Evolutionary conservation across 192 early-diverging fungal species (phyloP).

Genomic region (Paraglomus occultum): DNA sequence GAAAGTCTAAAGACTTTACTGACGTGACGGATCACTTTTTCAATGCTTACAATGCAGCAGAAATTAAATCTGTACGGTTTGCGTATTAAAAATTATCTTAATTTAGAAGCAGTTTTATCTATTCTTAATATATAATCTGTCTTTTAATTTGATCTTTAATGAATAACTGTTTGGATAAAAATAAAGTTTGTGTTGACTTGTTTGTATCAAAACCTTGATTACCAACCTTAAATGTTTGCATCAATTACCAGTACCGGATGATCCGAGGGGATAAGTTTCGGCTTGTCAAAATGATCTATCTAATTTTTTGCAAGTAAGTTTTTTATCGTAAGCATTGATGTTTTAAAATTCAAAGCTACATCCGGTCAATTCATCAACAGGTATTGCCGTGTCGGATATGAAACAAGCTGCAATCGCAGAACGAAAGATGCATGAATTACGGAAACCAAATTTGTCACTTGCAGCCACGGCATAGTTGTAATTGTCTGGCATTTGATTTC

Average conservation of each 20-base stretch:
- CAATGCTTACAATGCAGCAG: slow-evolving; percentile 48
- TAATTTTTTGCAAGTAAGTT: slow-evolving; percentile 58
- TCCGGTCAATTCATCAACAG: slow-evolving; percentile 12
- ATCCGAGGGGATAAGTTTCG: slow-evolving; percentile 72
- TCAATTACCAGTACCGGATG: slow-evolving; percentile 68
- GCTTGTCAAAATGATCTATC: slow-evolving; percentile 48
- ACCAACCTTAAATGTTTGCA: slow-evolving; percentile 57
- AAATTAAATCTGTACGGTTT: slow-evolving; percentile 51
- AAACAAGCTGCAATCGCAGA: slow-evolving; percentile 54
- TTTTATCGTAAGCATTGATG: neutral
- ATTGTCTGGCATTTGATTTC: slow-evolving; percentile 80
- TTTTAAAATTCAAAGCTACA: neutral
- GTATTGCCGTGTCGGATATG: slow-evolving; percentile 72
- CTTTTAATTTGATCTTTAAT: slow-evolving; percentile 2
- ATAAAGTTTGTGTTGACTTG: slow-evolving; percentile 63
- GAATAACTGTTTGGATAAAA: slow-evolving; percentile 11
- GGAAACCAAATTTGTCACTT: slow-evolving; percentile 58
- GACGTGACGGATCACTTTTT: slow-evolving; percentile 58
- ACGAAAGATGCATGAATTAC: slow-evolving; percentile 62
- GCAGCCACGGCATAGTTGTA: slow-evolving; percentile 22
- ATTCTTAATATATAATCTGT: neutral
- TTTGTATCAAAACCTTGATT: slow-evolving; percentile 52
- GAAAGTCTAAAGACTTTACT: slow-evolving; percentile 58
- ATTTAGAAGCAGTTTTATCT: neutral
- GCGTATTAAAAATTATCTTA: slow-evolving; percentile 20